A percentile compares a stretch with the other conserved stretches of the same genome.
Conservation (phyloP, 768 basidiomycete genomes). For the Hysterangium stoloniferum region DNA sequence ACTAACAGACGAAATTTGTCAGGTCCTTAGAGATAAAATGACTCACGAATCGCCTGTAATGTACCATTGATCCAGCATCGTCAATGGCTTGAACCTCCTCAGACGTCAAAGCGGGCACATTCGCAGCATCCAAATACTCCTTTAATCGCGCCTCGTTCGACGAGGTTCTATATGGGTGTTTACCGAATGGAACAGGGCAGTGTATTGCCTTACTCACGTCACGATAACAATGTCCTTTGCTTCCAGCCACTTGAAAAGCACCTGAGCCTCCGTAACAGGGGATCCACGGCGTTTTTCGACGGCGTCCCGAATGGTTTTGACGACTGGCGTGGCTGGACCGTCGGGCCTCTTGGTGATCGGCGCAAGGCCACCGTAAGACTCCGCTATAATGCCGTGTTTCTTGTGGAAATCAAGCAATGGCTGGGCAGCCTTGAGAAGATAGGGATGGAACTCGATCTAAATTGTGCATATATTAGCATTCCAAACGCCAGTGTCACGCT, state of each 20-base stretch:
- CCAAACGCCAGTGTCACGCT: background rate
- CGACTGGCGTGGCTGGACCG: constrained; percentile 33
- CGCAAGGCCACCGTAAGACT: constrained; percentile 34
- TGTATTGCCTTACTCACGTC: constrained; percentile 22
- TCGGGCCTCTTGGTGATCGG: constrained; percentile 51
- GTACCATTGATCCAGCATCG: constrained; percentile 16
- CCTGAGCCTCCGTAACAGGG: constrained; percentile 23
- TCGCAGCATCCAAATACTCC: constrained; percentile 19
- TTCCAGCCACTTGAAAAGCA: constrained; percentile 25
- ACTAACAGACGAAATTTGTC: no score
- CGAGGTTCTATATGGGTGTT: constrained; percentile 22
- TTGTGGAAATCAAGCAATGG: constrained; percentile 29
- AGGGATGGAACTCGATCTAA: constrained; percentile 48
- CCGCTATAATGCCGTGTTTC: constrained; percentile 31
- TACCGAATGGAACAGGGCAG: background rate
- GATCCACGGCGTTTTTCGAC: constrained; percentile 11
- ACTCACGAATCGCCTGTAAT: constrained; percentile 13
- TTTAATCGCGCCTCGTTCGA: constrained; percentile 25
- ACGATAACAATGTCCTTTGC: constrained; percentile 25
- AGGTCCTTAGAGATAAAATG: no score
- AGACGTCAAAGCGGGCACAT: constrained; percentile 20
- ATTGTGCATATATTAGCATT: no score
- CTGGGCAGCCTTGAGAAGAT: constrained; percentile 37
- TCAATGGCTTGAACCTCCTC: constrained; percentile 19
- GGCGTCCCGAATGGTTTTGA: constrained; percentile 25